Evolutionary conservation across 2,329 filamentous ascomycete species (phyloP).

Genomic region (Thermothelomyces thermophilus): DNA sequence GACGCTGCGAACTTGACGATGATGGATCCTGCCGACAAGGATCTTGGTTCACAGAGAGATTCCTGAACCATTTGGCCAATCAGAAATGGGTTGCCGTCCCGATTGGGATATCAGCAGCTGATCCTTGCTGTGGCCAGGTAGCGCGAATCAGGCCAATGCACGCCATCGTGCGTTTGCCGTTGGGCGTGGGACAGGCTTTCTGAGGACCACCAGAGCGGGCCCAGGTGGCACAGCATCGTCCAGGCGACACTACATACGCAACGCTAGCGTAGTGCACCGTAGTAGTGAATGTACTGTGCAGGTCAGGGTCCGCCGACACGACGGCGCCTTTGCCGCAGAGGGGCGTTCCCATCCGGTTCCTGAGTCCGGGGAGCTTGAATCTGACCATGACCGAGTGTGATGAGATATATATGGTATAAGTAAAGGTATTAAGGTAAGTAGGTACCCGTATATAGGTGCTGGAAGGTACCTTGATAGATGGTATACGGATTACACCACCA

Average conservation of each 20-base stretch:
- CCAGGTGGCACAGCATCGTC: slow-evolving; percentile 3
- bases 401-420: too few species aligned
- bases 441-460: too few species aligned
- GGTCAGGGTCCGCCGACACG: too few species aligned
- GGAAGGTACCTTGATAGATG: too few species aligned
- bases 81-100: slow-evolving; percentile 13
- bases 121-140: slow-evolving; percentile 16
- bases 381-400: too few species aligned
- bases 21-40: background rate
- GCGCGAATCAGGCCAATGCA: slow-evolving; percentile 21
- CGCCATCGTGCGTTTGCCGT: slow-evolving; percentile 21
- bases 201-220: background rate
- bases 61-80: slow-evolving; percentile 14
- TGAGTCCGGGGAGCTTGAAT: too few species aligned
- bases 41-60: background rate
- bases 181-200: background rate
- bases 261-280: too few species aligned
- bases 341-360: too few species aligned
- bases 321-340: too few species aligned
- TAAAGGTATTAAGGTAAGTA: too few species aligned
- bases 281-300: too few species aligned
- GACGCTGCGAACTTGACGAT: background rate
- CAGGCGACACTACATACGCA: background rate
- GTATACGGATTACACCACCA: too few species aligned
- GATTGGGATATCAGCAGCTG: slow-evolving; percentile 15